These are phyloP conservation scores for Entomortierella chlamydospora DNA, from an alignment of 192 early-diverging fungal genomes.

Conservation along the genomic window DNA sequence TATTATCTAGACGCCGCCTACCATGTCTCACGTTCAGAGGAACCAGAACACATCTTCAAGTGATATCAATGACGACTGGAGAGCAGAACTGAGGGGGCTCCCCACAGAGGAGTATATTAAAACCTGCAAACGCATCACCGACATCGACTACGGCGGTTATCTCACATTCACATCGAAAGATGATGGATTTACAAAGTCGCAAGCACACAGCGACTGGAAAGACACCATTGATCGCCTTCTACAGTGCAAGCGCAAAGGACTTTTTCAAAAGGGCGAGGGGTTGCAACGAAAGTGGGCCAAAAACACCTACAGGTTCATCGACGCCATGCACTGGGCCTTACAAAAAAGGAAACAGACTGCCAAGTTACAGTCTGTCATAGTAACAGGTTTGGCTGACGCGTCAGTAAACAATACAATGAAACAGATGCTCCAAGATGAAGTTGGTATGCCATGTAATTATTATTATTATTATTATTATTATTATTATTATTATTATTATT, in stretches of 20 bases:
- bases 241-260: constrained; percentile 20
- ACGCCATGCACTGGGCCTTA: constrained; percentile 29
- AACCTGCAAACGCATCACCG: constrained; percentile 1
- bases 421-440: constrained; percentile 30
- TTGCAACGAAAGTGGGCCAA: constrained; percentile 27
- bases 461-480: no score
- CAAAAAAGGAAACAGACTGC: constrained; percentile 25
- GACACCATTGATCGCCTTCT: constrained; percentile 34
- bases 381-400: constrained; percentile 20
- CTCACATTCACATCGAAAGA: constrained; percentile 24
- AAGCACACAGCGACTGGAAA: constrained; percentile 36
- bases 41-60: no score
- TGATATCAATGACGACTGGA: constrained; percentile 10
- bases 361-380: constrained; percentile 17
- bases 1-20: no score
- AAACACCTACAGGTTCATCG: constrained; percentile 13
- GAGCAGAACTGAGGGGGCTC: constrained; percentile 16
- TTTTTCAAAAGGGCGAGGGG: constrained; percentile 21
- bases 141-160: constrained; percentile 22
- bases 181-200: constrained; percentile 16
- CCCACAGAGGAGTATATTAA: constrained; percentile 21
- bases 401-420: constrained; percentile 23
- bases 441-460: no score
- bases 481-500: no score
- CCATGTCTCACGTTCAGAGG: no score